phyloP scores from a whole-genome alignment of 1,284 basidiomycete genomes.

The Tilletia indica region DNA sequence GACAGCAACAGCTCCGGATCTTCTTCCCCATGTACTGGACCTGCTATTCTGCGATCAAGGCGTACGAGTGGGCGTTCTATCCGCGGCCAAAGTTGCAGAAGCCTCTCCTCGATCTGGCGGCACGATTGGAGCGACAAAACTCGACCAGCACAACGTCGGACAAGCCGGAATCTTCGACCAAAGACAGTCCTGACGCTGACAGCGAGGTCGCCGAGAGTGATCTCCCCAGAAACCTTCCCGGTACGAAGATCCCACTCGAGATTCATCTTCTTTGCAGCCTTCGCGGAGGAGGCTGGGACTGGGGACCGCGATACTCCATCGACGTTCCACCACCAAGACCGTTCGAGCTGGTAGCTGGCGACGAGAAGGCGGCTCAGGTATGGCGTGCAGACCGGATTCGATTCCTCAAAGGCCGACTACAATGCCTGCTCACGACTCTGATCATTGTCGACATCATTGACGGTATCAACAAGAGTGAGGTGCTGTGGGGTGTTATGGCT shows the following conservation, averaged over 20 bases:
- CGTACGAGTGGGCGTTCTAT: slow-evolving; percentile 9
- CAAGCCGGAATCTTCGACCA: not conserved
- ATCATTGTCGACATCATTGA: not conserved
- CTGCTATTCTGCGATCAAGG: not conserved
- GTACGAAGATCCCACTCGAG: not conserved
- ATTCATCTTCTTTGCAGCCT: not conserved
- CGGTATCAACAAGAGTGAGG: not conserved
- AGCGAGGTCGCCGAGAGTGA: not conserved
- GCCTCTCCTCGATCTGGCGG: not conserved
- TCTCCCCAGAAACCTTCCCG: not conserved
- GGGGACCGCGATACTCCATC: not conserved
- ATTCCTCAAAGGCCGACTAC: not conserved
- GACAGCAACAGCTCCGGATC: not conserved
- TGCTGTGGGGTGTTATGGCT: not conserved
- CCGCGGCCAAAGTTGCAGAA: not conserved
- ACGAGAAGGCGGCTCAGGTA: not conserved
- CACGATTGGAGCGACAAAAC: not conserved
- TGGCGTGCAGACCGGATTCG: not conserved
- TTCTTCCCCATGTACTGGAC: slow-evolving; percentile 2
- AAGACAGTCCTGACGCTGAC: not conserved
- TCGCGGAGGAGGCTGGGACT: not conserved
- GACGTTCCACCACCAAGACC: not conserved
- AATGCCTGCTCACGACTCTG: not conserved
- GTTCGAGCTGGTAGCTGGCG: not conserved
- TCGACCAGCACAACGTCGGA: too few species aligned